phyloP scores from a whole-genome alignment of 352 stramenopile species.

The Plasmopara halstedii region DNA sequence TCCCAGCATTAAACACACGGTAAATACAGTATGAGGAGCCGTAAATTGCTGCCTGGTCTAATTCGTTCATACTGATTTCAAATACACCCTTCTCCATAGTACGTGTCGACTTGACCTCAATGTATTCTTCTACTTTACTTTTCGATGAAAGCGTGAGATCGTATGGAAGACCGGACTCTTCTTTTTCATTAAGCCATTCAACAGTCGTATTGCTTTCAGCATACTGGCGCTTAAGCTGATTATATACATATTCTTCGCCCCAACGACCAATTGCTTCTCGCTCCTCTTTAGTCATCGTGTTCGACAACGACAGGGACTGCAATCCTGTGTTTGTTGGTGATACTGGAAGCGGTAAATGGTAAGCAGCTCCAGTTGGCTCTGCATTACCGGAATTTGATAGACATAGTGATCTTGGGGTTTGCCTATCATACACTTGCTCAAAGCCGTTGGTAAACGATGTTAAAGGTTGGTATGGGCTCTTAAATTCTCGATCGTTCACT shows the following conservation, averaged over 20 bases:
- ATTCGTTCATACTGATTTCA: conserved; percentile 86
- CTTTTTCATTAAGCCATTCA: conserved; percentile 68
- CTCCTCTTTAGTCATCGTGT: conserved; percentile 70
- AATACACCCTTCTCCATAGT: conserved; percentile 85
- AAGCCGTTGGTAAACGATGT: conserved; percentile 4
- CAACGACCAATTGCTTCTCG: conserved; percentile 71
- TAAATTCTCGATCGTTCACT: too few relatives aligned
- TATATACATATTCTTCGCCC: conserved; percentile 77
- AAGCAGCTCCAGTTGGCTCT: conserved; percentile 6
- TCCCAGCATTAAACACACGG: conserved; percentile 78
- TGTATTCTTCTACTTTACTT: conserved; percentile 61
- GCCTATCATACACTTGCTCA: conserved; percentile 7
- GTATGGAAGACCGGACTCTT: conserved; percentile 81
- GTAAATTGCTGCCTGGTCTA: conserved; percentile 72
- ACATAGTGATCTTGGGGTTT: conserved; percentile 11
- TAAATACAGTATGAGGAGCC: conserved; percentile 81
- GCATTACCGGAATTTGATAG: conserved; percentile 4
- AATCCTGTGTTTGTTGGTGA: conserved; percentile 3
- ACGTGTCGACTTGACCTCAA: conserved; percentile 82
- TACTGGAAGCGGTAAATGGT: conserved; percentile 4
- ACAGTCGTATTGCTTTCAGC: conserved; percentile 29
- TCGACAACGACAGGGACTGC: conserved; percentile 23
- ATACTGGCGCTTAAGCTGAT: conserved; percentile 52
- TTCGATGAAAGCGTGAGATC: conserved; percentile 53
- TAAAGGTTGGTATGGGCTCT: conserved; percentile 3